Conservation (phyloP, 176 grass and related monocot species). For the Hordeum vulgare region DNA sequence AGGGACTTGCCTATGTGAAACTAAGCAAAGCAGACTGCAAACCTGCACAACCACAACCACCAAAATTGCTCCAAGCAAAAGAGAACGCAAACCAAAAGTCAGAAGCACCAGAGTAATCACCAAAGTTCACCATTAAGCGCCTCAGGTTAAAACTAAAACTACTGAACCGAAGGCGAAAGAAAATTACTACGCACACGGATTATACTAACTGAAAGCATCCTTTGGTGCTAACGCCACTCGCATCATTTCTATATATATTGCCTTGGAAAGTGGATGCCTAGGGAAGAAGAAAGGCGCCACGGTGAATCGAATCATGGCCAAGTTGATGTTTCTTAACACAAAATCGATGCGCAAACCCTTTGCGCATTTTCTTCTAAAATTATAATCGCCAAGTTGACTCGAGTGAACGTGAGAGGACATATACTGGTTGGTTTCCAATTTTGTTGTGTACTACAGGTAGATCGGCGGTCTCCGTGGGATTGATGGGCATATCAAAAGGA, state of each 20-base stretch:
- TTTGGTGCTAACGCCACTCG: not conserved
- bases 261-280: constrained; percentile 17
- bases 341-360: not conserved
- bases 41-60: constrained; percentile 17
- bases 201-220: constrained; percentile 3
- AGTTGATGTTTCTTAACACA: not conserved
- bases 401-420: constrained; percentile 13
- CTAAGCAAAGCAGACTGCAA: not conserved
- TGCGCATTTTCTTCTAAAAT: not conserved
- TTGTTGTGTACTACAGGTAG: not conserved
- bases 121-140: not conserved
- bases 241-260: constrained; percentile 11
- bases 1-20: not conserved
- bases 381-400: constrained; percentile 9
- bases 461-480: not conserved
- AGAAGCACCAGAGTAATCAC: constrained; percentile 1
- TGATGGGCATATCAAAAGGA: not conserved
- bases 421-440: not conserved
- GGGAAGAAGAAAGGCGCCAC: not conserved
- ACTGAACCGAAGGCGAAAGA: not conserved
- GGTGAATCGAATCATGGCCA: not conserved
- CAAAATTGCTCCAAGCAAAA: not conserved
- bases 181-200: not conserved
- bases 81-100: not conserved
- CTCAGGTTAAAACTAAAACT: not conserved